A percentile compares a stretch with the other conserved stretches of the same genome.
phyloP scores from a whole-genome alignment of 192 early-diverging fungal genomes.

The Umbelopsis vinacea region DNA sequence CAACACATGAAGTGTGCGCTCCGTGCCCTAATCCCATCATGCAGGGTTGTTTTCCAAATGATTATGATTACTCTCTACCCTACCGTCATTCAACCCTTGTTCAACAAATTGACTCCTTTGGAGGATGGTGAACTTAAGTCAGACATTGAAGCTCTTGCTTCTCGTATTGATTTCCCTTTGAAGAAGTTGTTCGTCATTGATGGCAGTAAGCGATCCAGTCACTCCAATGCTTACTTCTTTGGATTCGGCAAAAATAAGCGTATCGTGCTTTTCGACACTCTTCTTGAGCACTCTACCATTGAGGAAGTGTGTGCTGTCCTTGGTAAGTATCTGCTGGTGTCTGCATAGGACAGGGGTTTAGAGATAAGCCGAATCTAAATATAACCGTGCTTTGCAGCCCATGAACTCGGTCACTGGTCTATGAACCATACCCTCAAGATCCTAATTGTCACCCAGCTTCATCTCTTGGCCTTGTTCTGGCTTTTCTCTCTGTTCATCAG shows the following conservation, averaged over 20 bases:
- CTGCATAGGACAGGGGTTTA: background rate
- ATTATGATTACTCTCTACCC: conserved; percentile 85
- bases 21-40: background rate
- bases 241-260: conserved; percentile 97
- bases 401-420: conserved; percentile 97
- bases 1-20: background rate
- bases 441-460: conserved; percentile 73
- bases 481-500: conserved; percentile 78
- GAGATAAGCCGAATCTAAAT: too few relatives aligned
- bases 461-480: conserved; percentile 78
- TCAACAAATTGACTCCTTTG: conserved; percentile 93
- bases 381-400: conserved; percentile 50
- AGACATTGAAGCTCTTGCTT: conserved; percentile 82
- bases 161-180: conserved; percentile 85
- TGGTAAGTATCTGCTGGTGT: conserved; percentile 55
- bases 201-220: conserved; percentile 86
- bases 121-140: conserved; percentile 78
- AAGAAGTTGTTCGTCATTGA: conserved; percentile 97
- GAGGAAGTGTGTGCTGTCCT: conserved; percentile 94
- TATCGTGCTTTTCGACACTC: conserved; percentile 94
- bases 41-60: conserved; percentile 69
- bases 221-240: conserved; percentile 97
- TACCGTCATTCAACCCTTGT: conserved; percentile 96
- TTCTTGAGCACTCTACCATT: conserved; percentile 79
- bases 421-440: conserved; percentile 82